Base-by-base conservation (phyloP, 1,284 basidiomycete species). In the Sanghuangporus weigelae region DNA sequence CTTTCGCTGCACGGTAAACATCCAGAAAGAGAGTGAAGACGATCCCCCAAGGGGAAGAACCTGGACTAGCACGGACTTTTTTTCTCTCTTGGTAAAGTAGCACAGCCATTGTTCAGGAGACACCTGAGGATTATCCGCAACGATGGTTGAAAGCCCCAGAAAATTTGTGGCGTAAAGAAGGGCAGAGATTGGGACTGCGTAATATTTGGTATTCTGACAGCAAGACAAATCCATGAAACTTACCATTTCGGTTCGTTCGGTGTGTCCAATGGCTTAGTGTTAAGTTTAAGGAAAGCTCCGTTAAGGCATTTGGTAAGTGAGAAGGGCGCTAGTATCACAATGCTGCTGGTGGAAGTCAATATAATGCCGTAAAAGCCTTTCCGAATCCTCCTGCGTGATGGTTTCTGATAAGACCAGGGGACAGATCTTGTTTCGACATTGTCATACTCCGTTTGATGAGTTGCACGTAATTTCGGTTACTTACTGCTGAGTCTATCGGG, bases 1-100 rank as follows among this genome's bases (percentile, higher is more conserved):
- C 21, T 62, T 65, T 50, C 59, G 48, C 40, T 60, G 56, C 50
- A 36, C 19, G 14, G 26, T 62, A 40, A 31, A 57, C 44, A 40
- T 21, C 39, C 19, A 31, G 10, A 51, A 38, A 23, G 35, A 40
- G 35, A 5, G 6, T 16, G 19, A 23, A 26, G 58, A 60, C 36
- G 53, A 54, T 54, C 53, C 38, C 36, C 38, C 36, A 38, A 54
- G 53, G 53, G 35, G 26, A 54, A 54, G 53, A 19, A 38, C 19
- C 10, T 36, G 36, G 53, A 54, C 26, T 38, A 54, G 53, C 7
- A 12, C 53, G 36, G 31, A 31, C 16, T 14, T n/a, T 38, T 54
- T 38, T 16, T n/a, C 10, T 19, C 38, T 11, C n/a, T 19, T 36
- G 26, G 31, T 39, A 14, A 54, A 36, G 26, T 1, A 38, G 8